Evolutionary conservation across 345 rosid species (phyloP).

Genomic region (Eutrema japonicum): DNA sequence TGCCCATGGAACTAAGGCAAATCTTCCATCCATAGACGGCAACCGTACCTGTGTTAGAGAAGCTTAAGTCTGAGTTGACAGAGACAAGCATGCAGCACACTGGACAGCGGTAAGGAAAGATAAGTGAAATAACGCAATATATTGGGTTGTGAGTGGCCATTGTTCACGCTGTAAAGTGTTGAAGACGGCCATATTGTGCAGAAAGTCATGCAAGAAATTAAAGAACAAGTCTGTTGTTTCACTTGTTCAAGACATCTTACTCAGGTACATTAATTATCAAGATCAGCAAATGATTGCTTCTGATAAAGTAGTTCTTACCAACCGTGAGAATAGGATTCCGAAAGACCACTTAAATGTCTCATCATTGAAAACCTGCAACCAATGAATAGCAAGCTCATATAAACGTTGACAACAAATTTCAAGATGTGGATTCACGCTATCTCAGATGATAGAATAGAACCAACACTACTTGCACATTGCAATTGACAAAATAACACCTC

Average conservation of each 20-base stretch:
- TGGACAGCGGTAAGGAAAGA: not conserved
- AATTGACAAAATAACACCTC: no score
- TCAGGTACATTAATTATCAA: not conserved
- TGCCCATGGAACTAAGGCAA: conserved; percentile 99
- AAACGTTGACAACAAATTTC: not conserved
- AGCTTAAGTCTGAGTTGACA: conserved; percentile 18
- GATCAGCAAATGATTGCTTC: conserved; percentile 21
- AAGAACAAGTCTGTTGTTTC: conserved; percentile 1
- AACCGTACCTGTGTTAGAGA: conserved; percentile 66
- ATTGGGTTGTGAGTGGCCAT: conserved; percentile 2
- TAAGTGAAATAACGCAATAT: not conserved
- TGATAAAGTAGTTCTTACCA: conserved; percentile 59
- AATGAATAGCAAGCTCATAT: conserved; percentile 34
- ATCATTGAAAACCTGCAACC: conserved; percentile 74
- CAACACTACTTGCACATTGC: not conserved
- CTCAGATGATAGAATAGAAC: conserved; percentile 21
- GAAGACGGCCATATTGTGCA: not conserved
- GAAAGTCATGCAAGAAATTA: conserved; percentile 7
- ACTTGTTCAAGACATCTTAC: conserved; percentile 2
- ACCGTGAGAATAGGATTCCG: conserved; percentile 92
- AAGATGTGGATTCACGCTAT: not conserved
- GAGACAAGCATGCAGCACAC: conserved; percentile 26
- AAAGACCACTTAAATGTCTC: conserved; percentile 97
- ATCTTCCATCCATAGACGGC: conserved; percentile 91
- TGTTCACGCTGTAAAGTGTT: not conserved